phyloP scores from a whole-genome alignment of 2,329 filamentous ascomycete species.

The Fusarium sp. region DNA sequence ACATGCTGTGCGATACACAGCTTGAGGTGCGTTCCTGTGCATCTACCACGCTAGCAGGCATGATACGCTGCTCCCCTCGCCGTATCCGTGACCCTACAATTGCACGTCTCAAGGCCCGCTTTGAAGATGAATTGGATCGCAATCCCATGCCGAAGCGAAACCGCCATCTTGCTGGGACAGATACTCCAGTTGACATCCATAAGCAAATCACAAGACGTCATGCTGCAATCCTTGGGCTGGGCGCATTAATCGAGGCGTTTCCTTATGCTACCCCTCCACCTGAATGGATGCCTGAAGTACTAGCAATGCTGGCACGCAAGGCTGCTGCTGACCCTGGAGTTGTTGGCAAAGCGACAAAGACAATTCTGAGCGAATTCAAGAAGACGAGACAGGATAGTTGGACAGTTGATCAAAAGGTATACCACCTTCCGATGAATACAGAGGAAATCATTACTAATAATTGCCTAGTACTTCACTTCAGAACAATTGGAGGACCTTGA shows the following conservation, averaged over 20 bases:
- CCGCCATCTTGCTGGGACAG: conserved; percentile 68
- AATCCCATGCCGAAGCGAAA: conserved; percentile 87
- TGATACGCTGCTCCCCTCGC: conserved; percentile 94
- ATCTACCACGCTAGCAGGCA: conserved; percentile 91
- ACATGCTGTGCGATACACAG: conserved; percentile 91
- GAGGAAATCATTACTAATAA: conserved; percentile 40
- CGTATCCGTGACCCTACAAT: conserved; percentile 83
- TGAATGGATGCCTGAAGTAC: conserved; percentile 89
- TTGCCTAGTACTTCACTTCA: conserved; percentile 76
- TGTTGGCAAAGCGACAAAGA: conserved; percentile 95
- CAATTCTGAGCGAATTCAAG: conserved; percentile 95
- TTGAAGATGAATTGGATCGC: conserved; percentile 77
- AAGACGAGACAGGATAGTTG: conserved; percentile 99
- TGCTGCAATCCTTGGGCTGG: conserved; percentile 89
- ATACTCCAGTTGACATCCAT: conserved; percentile 75
- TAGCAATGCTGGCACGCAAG: conserved; percentile 84
- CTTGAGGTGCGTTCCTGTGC: conserved; percentile 94
- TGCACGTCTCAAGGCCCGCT: conserved; percentile 76
- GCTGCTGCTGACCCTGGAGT: conserved; percentile 90
- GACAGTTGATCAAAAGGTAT: conserved; percentile 96
- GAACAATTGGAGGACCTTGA: conserved; percentile 96
- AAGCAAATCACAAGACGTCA: conserved; percentile 84
- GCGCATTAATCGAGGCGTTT: conserved; percentile 92
- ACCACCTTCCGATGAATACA: conserved; percentile 40
- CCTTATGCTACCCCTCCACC: conserved; percentile 95